Percentiles rank a stretch among this genome's conserved stretches.
Evolutionary conservation across 345 rosid species (phyloP).

Genomic region (Brassica carinata): DNA sequence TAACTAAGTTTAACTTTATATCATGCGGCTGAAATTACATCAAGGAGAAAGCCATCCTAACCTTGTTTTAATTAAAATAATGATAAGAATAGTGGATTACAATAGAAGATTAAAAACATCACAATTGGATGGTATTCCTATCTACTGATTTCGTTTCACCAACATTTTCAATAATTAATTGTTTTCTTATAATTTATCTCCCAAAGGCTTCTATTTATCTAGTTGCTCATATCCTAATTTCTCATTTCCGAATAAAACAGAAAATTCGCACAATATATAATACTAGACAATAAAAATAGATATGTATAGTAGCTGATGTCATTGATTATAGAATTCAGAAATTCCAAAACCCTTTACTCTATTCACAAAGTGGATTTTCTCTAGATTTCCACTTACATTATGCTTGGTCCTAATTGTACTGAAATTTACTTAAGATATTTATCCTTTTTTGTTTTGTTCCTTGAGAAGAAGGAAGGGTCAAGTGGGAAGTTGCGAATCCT

Average conservation of each 20-base stretch:
- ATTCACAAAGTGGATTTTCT: slow-evolving; percentile 55
- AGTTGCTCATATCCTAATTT: not conserved
- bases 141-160: not conserved
- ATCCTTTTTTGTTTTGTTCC: slow-evolving; percentile 41
- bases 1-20: slow-evolving; percentile 19
- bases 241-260: not conserved
- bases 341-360: slow-evolving; percentile 23
- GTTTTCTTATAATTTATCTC: not conserved
- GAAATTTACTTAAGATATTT: slow-evolving; percentile 30
- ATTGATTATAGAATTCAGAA: slow-evolving; percentile 2
- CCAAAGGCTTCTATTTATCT: not conserved
- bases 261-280: slow-evolving; percentile 9
- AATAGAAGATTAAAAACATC: slow-evolving; percentile 3
- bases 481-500: slow-evolving; percentile 41
- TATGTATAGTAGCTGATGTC: slow-evolving; percentile 26
- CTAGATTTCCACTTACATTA: slow-evolving; percentile 71
- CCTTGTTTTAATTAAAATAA: not conserved
- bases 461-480: slow-evolving; percentile 70
- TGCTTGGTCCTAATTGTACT: slow-evolving; percentile 32
- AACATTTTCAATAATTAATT: not conserved
- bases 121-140: slow-evolving; percentile 6
- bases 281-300: not conserved
- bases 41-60: slow-evolving; percentile 26
- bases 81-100: not conserved
- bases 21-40: slow-evolving; percentile 28